These are phyloP conservation scores for Solanum clarkiae DNA, from an alignment of 257 asterid genomes.

Conservation along the genomic window DNA sequence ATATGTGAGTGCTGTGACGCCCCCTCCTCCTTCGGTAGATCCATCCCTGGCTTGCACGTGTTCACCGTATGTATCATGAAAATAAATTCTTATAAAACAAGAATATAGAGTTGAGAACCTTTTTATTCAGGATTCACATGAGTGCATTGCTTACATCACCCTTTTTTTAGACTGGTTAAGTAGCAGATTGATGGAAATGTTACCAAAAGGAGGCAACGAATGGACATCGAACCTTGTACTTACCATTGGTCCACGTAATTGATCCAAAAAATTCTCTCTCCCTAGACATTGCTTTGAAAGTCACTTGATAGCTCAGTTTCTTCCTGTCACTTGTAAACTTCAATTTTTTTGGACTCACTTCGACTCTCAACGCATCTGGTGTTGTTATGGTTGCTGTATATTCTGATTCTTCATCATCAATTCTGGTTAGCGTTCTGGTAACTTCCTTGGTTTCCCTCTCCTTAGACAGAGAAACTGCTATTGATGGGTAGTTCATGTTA, in stretches of 20 bases:
- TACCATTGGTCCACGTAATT: conserved; percentile 7
- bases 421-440: not conserved
- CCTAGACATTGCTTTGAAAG: conserved; percentile 11
- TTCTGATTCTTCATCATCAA: not conserved
- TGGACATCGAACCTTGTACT: conserved; percentile 53
- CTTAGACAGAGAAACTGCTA: not conserved
- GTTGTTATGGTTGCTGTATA: not conserved
- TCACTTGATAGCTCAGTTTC: conserved; percentile 48
- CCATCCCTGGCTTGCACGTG: not conserved
- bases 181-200: not conserved
- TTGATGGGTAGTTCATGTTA: not conserved
- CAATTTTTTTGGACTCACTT: conserved; percentile 45
- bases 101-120: not conserved
- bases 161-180: not conserved
- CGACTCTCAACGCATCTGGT: conserved; percentile 18
- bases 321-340: conserved; percentile 28
- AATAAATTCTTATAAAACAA: not conserved
- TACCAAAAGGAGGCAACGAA: conserved; percentile 22
- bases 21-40: not conserved
- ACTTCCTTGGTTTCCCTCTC: not conserved
- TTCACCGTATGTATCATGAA: not conserved
- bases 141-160: not conserved
- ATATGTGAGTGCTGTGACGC: not conserved
- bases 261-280: conserved; percentile 44
- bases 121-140: not conserved